phyloP scores from a whole-genome alignment of 768 basidiomycete species.

The Suillus weaverae region DNA sequence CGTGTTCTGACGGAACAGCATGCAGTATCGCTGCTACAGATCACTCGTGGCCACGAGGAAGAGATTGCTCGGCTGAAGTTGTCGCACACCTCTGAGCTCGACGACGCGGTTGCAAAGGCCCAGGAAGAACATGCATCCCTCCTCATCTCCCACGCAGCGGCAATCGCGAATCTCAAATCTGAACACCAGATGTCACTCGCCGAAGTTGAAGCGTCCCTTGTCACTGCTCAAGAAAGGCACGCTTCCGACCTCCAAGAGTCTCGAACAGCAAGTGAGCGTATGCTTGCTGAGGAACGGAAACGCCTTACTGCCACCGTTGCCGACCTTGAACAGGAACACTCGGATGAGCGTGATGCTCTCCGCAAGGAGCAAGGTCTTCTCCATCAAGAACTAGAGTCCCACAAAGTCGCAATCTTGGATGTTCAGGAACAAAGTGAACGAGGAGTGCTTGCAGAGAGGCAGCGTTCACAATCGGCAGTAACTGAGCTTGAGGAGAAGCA shows the following conservation, averaged over 20 bases:
- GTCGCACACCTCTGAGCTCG: constrained; percentile 45
- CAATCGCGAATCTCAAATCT: constrained; percentile 38
- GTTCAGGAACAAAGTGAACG: constrained; percentile 18
- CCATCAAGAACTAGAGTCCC: constrained; percentile 55
- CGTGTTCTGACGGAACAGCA: constrained; percentile 56
- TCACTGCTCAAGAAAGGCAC: constrained; percentile 37
- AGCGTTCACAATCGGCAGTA: constrained; percentile 22
- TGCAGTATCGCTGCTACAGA: constrained; percentile 49
- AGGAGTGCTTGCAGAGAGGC: constrained; percentile 29
- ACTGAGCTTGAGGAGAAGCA: constrained; percentile 19
- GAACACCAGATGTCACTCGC: constrained; percentile 51
- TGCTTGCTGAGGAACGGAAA: constrained; percentile 48
- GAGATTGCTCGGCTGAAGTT: constrained; percentile 51
- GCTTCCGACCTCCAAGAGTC: constrained; percentile 37
- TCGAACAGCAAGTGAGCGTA: constrained; percentile 31
- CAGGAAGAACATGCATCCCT: constrained; percentile 39
- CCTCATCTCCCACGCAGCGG: constrained; percentile 43
- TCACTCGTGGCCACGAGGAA: constrained; percentile 56
- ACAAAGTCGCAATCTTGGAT: constrained; percentile 45
- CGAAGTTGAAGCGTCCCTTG: constrained; percentile 40
- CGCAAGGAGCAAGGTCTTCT: constrained; percentile 37
- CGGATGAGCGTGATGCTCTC: constrained; percentile 46
- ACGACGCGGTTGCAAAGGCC: constrained; percentile 26
- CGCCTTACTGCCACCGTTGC: constrained; percentile 45
- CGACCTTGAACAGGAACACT: constrained; percentile 51